These are phyloP conservation scores for Trichophyton mentagrophytes DNA, from an alignment of 2,329 filamentous ascomycete genomes.

Conservation along the genomic window DNA sequence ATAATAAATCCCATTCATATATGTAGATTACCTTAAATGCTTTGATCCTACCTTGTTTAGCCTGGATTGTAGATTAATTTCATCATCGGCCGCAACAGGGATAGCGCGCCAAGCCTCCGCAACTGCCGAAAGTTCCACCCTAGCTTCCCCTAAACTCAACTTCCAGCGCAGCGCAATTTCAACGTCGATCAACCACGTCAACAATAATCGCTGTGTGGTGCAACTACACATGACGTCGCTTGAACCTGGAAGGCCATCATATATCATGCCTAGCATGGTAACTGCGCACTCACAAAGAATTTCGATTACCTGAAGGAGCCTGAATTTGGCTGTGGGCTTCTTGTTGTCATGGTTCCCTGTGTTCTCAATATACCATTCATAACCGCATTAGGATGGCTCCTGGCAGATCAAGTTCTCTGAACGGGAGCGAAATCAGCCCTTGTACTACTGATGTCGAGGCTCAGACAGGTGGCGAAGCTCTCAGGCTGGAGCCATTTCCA, in stretches of 20 bases:
- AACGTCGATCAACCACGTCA: background rate
- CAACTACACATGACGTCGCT: background rate
- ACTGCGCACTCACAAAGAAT: background rate
- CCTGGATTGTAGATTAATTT: no score
- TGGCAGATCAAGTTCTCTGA: background rate
- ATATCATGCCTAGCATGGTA: background rate
- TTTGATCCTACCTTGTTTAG: no score
- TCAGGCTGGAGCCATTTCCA: background rate
- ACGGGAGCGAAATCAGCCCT: constrained; percentile 13
- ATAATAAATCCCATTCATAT: no score
- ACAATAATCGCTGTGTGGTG: background rate
- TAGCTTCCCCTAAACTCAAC: background rate
- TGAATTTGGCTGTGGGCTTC: background rate
- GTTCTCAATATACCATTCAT: background rate
- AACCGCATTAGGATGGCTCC: background rate
- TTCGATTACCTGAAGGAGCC: background rate
- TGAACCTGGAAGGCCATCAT: background rate
- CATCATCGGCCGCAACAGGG: background rate
- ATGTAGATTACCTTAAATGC: no score
- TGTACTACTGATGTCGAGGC: constrained; percentile 27
- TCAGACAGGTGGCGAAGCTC: constrained; percentile 14
- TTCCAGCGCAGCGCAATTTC: background rate
- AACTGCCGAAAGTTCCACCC: background rate
- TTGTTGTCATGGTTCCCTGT: background rate
- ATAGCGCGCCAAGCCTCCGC: background rate